A percentile compares a stretch with the other conserved stretches of the same genome.
phyloP scores from a whole-genome alignment of 1,139 yeast genomes.

The Taphrina flavorubra region DNA sequence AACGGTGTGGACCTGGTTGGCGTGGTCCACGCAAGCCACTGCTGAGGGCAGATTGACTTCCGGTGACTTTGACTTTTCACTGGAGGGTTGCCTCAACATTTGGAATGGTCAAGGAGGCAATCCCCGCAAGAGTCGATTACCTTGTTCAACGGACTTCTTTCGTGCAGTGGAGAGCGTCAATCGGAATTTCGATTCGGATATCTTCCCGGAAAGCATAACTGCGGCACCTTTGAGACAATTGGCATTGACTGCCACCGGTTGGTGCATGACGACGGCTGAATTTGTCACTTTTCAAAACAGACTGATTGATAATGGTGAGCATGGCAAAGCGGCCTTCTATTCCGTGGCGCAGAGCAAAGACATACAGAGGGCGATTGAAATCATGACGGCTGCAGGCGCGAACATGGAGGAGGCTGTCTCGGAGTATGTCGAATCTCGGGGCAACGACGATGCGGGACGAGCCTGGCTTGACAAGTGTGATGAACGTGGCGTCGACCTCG shows the following conservation, averaged over 20 bases:
- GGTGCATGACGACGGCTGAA: conserved; percentile 82
- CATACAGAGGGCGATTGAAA: conserved; percentile 76
- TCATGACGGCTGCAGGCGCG: conserved; percentile 64
- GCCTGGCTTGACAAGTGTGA: conserved; percentile 96
- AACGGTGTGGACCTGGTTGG: conserved; percentile 90
- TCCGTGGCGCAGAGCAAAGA: conserved; percentile 88
- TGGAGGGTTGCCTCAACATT: conserved; percentile 83
- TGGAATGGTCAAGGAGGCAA: conserved; percentile 71
- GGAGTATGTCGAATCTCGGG: conserved; percentile 65
- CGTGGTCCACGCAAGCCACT: conserved; percentile 54
- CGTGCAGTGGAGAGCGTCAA: conserved; percentile 43
- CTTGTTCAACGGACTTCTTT: conserved; percentile 12
- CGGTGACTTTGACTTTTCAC: conserved; percentile 76
- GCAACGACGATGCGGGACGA: conserved; percentile 57
- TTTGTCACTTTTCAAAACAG: conserved; percentile 70
- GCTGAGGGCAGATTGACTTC: conserved; percentile 72
- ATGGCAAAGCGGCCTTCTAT: conserved; percentile 96
- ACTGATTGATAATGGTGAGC: conserved; percentile 56
- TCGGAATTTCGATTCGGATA: conserved; percentile 47
- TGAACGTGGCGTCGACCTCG: conserved; percentile 80
- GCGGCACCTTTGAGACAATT: conserved; percentile 64
- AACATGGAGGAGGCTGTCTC: conserved; percentile 73
- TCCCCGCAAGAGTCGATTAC: conserved; percentile 45
- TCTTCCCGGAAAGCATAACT: conserved; percentile 44
- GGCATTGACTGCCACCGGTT: conserved; percentile 85